Conservation (phyloP, 1,284 basidiomycete species). For the Ceratobasidium sp. region DNA sequence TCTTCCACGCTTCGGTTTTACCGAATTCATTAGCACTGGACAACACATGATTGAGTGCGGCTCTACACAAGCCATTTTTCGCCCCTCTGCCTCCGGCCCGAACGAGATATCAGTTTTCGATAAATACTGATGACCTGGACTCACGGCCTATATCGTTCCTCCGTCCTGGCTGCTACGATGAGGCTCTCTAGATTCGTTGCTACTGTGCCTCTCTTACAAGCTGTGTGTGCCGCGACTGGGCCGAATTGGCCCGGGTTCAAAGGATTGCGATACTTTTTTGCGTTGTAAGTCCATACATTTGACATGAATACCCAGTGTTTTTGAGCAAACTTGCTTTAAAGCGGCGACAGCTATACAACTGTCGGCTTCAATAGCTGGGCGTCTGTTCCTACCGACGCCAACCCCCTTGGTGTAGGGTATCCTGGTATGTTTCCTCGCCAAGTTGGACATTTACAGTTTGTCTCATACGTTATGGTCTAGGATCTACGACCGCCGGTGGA, state of each 20-base stretch:
- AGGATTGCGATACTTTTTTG: conserved; percentile 25
- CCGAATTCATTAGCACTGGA: conserved; percentile 22
- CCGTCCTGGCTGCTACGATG: background rate
- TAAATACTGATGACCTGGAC: background rate
- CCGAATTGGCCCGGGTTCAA: conserved; percentile 30
- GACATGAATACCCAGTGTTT: background rate
- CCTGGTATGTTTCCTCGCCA: background rate
- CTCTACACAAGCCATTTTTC: background rate
- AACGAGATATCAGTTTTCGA: background rate
- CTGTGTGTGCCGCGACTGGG: conserved; percentile 3
- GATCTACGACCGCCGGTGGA: conserved; percentile 16
- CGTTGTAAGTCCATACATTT: background rate
- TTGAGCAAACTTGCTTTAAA: background rate
- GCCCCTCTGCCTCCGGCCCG: background rate
- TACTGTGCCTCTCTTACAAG: background rate
- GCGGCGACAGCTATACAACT: conserved; percentile 30
- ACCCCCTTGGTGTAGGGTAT: conserved; percentile 20
- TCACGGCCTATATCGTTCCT: background rate
- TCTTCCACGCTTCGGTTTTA: conserved; percentile 12
- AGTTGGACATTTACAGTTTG: background rate
- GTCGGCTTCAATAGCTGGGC: conserved; percentile 29
- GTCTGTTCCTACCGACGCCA: conserved; percentile 3
- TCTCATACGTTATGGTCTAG: background rate
- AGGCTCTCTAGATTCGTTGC: conserved; percentile 8
- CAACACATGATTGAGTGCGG: background rate